Conservation (phyloP, 169 alveolate genomes). For the Plasmodium sp. region DNA sequence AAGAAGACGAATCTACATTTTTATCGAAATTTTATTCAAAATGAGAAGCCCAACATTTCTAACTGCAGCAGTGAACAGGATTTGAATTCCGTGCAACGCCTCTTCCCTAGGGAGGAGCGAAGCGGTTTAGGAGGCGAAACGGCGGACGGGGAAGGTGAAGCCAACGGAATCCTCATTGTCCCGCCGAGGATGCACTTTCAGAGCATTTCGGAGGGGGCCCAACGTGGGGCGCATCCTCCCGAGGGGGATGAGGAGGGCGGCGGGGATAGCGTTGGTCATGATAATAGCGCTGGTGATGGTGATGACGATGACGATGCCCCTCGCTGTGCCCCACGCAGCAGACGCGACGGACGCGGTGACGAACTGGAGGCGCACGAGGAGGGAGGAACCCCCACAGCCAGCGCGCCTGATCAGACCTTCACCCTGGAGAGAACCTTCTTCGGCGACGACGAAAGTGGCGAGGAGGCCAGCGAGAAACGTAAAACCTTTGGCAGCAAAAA, state of each 20-base stretch:
- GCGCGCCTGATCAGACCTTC: background rate
- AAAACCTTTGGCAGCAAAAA: background rate
- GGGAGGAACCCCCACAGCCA: background rate
- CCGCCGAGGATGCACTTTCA: conserved; percentile 33
- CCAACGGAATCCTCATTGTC: background rate
- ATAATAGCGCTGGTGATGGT: background rate
- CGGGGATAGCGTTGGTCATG: background rate
- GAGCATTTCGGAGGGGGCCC: conserved; percentile 15
- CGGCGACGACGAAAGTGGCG: conserved; percentile 1
- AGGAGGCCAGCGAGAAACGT: background rate
- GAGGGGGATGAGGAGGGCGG: background rate
- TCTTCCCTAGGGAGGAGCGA: background rate
- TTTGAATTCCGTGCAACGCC: background rate
- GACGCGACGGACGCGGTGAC: background rate
- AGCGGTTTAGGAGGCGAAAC: background rate
- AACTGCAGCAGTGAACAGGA: background rate
- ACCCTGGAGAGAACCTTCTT: conserved; percentile 47
- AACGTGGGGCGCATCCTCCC: background rate
- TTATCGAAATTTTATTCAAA: conserved; percentile 16
- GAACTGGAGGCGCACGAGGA: background rate
- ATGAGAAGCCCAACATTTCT: background rate
- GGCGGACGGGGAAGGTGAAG: background rate
- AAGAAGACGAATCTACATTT: conserved; percentile 16
- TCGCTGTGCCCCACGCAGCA: background rate
- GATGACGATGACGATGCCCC: background rate